Conservation (phyloP, 2,329 filamentous ascomycete species). For the Ophiostoma ips region DNA sequence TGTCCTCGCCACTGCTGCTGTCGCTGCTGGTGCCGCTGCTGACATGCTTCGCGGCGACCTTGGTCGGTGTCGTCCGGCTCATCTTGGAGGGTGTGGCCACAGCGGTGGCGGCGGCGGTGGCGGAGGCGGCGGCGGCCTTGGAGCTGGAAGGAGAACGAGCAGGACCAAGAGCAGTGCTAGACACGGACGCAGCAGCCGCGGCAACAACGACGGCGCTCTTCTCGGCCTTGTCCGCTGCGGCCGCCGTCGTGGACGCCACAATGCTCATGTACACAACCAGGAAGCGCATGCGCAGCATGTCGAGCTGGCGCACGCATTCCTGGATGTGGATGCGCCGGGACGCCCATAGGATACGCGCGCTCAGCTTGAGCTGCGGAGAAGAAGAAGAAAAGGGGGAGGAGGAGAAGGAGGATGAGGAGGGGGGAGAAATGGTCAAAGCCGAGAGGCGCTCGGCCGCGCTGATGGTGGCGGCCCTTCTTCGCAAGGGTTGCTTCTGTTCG, state of each 20-base stretch:
- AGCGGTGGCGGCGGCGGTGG: background rate
- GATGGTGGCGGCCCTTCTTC: background rate
- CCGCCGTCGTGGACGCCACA: conserved; percentile 27
- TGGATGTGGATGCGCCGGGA: conserved; percentile 38
- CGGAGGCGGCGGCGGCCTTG: background rate
- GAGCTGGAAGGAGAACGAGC: background rate
- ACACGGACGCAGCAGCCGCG: background rate
- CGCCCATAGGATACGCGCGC: conserved; percentile 44
- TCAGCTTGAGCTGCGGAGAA: conserved; percentile 27
- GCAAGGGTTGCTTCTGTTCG: background rate
- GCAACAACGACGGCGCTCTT: conserved; percentile 8
- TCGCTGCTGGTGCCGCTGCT: conserved; percentile 3
- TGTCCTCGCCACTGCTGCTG: conserved; percentile 1
- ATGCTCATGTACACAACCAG: conserved; percentile 51
- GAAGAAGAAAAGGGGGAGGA: too few species aligned
- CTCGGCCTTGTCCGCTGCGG: conserved; percentile 24
- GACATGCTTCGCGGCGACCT: background rate
- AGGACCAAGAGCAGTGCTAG: background rate
- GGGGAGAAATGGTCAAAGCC: background rate
- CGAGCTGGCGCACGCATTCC: conserved; percentile 43
- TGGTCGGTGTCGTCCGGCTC: background rate
- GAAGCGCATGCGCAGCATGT: conserved; percentile 50
- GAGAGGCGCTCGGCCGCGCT: background rate
- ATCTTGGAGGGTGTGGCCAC: background rate
- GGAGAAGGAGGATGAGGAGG: too few species aligned